phyloP scores from a whole-genome alignment of 805 yeast species.

The Teunomyces tritomae region DNA sequence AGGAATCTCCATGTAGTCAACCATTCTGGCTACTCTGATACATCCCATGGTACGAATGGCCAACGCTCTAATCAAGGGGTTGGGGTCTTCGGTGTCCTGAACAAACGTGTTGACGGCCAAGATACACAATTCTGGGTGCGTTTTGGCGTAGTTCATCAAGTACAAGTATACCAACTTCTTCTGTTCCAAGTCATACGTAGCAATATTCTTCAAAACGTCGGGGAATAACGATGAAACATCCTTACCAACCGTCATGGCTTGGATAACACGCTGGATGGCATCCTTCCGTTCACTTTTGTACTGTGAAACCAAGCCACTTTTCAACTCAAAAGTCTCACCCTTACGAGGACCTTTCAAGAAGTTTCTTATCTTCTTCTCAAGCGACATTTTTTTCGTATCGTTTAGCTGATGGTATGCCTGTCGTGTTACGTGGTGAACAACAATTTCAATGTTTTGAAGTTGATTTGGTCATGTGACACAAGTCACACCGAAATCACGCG shows the following conservation, averaged over 20 bases:
- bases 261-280: conserved; percentile 93
- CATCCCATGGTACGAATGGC: conserved; percentile 99
- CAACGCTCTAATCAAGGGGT: conserved; percentile 91
- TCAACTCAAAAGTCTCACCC: conserved; percentile 87
- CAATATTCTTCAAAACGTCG: conserved; percentile 92
- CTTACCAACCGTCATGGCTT: conserved; percentile 97
- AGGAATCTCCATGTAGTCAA: conserved; percentile 91
- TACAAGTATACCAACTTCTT: conserved; percentile 93
- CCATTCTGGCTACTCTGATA: conserved; percentile 91
- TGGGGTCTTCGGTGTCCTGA: conserved; percentile 91
- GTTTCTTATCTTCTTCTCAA: conserved; percentile 43
- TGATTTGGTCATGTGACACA: neutral
- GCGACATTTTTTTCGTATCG: conserved; percentile 24
- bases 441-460: conserved; percentile 1
- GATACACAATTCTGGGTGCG: conserved; percentile 93
- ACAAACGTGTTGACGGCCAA: conserved; percentile 97
- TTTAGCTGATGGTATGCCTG: neutral
- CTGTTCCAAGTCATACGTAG: conserved; percentile 94
- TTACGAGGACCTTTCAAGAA: conserved; percentile 45
- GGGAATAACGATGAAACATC: conserved; percentile 95
- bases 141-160: conserved; percentile 94
- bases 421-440: neutral
- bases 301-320: conserved; percentile 88
- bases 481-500: neutral
- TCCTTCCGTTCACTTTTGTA: conserved; percentile 94